phyloP scores from a whole-genome alignment of 2,329 filamentous ascomycete species.

The Trichoderma sp. region DNA sequence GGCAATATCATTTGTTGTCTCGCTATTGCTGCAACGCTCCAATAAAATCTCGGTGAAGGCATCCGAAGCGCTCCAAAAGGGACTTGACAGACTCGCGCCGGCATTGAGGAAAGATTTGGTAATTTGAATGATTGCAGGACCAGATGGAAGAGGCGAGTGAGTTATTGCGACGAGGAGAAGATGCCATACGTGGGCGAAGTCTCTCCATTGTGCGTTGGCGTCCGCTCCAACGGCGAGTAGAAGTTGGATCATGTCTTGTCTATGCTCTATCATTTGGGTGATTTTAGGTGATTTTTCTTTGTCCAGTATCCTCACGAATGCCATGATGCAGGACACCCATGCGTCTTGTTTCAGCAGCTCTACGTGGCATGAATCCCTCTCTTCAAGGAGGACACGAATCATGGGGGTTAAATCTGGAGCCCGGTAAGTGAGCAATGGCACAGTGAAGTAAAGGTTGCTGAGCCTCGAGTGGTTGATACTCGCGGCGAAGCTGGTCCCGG shows the following conservation, averaged over 20 bases:
- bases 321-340: background rate
- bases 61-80: background rate
- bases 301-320: background rate
- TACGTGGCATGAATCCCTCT: background rate
- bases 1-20: background rate
- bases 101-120: background rate
- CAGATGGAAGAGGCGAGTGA: background rate
- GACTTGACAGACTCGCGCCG: background rate
- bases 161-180: background rate
- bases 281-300: background rate
- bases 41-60: background rate
- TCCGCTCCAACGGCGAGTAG: background rate
- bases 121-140: background rate
- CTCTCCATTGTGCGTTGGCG: background rate
- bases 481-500: background rate
- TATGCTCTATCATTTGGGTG: background rate
- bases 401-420: background rate
- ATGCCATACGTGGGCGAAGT: background rate
- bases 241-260: background rate
- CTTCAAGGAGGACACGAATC: background rate
- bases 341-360: background rate
- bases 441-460: background rate
- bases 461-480: background rate
- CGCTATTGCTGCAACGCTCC: background rate
- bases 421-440: background rate